Percentiles rank a stretch among this genome's conserved stretches.
Conservation (phyloP, 306 rosid species). For the Rosa persica region DNA sequence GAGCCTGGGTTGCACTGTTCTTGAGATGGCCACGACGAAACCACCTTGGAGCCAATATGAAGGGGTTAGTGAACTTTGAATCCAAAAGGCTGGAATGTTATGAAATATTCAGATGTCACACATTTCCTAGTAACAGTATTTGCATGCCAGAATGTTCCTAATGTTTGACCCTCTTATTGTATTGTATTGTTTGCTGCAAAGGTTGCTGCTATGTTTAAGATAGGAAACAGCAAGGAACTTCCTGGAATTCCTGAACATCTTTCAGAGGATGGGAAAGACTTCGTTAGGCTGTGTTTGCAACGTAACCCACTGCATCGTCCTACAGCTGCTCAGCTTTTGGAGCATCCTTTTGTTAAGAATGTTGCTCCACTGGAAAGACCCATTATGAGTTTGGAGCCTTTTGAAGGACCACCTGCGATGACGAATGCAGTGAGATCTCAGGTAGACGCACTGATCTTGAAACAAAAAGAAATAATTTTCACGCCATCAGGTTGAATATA, state of each 20-base stretch:
- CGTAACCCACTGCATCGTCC: slow-evolving; percentile 68
- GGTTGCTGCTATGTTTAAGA: slow-evolving; percentile 95
- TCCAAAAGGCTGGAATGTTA: background rate
- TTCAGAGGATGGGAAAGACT: slow-evolving; percentile 73
- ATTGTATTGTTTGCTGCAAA: slow-evolving; percentile 33
- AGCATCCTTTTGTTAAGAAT: slow-evolving; percentile 74
- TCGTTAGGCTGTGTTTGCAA: slow-evolving; percentile 73
- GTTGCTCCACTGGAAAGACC: slow-evolving; percentile 58
- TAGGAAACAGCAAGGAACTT: slow-evolving; percentile 72
- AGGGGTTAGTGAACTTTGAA: slow-evolving; percentile 57
- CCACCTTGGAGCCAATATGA: slow-evolving; percentile 99
- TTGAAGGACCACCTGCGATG: slow-evolving; percentile 41
- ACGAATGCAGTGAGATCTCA: slow-evolving; percentile 52
- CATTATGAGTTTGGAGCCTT: slow-evolving; percentile 37
- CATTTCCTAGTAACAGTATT: slow-evolving; percentile 2
- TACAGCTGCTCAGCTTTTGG: slow-evolving; percentile 43
- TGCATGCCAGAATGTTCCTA: slow-evolving; percentile 2
- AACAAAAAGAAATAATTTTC: background rate
- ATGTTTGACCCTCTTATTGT: slow-evolving; percentile 19
- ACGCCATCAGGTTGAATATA: too few relatives aligned
- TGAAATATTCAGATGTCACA: background rate
- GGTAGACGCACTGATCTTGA: slow-evolving; percentile 36
- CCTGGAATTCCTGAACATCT: slow-evolving; percentile 74
- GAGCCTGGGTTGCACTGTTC: slow-evolving; percentile 99
- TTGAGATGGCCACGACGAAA: slow-evolving; percentile 95